Evolutionary conservation across 2,329 filamentous ascomycete genomes (phyloP).

Genomic region (Nemania serpens): DNA sequence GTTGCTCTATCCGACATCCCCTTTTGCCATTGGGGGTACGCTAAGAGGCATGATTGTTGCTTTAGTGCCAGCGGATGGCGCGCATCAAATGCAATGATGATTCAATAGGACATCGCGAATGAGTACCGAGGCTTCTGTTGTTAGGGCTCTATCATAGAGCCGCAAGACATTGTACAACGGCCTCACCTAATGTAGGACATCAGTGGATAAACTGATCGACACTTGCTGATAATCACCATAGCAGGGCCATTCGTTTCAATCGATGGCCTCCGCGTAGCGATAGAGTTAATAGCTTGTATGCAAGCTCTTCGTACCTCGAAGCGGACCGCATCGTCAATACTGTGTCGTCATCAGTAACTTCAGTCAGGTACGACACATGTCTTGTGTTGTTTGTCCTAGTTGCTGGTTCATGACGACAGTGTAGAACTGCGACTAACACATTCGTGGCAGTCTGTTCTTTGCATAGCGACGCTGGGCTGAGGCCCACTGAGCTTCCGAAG

Average conservation of each 20-base stretch:
- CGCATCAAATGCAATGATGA: not conserved
- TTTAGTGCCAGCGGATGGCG: not conserved
- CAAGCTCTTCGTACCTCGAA: not conserved
- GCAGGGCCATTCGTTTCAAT: not conserved
- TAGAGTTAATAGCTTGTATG: not conserved
- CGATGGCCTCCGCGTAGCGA: not conserved
- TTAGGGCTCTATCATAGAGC: not conserved
- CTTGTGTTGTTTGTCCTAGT: not conserved
- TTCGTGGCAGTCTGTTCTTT: not conserved
- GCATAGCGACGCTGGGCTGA: not conserved
- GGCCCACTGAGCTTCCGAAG: not conserved
- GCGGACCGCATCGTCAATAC: not conserved
- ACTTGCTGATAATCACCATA: not conserved
- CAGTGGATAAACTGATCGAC: not conserved
- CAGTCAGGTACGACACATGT: not conserved
- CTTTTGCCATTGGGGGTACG: not conserved
- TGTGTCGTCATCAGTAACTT: not conserved
- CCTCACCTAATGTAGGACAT: not conserved
- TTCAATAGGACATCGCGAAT: not conserved
- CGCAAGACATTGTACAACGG: not conserved
- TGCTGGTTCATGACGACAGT: not conserved
- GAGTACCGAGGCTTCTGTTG: not conserved
- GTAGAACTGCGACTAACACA: not conserved
- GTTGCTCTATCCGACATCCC: not conserved
- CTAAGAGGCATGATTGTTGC: not conserved